Percentiles rank a stretch among this genome's conserved stretches.
Conservation (phyloP, 306 rosid species). For the Begonia loranthoides region DNA sequence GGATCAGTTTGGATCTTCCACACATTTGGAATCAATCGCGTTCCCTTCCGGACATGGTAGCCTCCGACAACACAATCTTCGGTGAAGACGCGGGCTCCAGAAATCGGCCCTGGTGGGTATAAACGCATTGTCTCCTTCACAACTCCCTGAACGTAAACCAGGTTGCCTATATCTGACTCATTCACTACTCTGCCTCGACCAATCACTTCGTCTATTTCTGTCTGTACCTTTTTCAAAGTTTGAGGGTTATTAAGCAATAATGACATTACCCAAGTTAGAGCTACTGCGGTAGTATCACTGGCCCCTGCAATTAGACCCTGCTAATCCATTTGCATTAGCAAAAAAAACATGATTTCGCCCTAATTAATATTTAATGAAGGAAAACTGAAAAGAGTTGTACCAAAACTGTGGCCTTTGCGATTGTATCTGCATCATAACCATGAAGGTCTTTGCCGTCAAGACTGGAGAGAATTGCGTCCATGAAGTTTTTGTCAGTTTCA, state of each 20-base stretch:
- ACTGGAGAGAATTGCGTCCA: no score
- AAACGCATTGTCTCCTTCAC: constrained; percentile 1
- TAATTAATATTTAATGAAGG: background rate
- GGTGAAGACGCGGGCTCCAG: background rate
- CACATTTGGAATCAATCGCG: background rate
- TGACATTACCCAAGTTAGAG: constrained; percentile 1
- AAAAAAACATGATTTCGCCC: background rate
- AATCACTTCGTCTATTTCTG: background rate
- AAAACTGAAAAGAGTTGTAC: background rate
- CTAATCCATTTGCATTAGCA: background rate
- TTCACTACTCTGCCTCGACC: background rate
- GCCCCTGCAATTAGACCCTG: background rate
- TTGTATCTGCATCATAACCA: no score
- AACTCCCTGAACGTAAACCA: background rate
- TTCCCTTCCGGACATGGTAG: background rate
- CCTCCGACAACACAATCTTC: background rate
- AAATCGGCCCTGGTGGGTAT: background rate
- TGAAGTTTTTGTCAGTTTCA: no score
- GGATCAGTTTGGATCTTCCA: background rate
- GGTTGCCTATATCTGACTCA: background rate
- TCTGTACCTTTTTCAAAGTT: background rate
- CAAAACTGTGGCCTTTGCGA: constrained; percentile 2
- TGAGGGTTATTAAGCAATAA: background rate
- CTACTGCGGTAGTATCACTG: background rate
- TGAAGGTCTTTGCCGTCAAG: no score